Evolutionary conservation across 768 basidiomycete species (phyloP).

Genomic region (Phlebiopsis flavidoalba): DNA sequence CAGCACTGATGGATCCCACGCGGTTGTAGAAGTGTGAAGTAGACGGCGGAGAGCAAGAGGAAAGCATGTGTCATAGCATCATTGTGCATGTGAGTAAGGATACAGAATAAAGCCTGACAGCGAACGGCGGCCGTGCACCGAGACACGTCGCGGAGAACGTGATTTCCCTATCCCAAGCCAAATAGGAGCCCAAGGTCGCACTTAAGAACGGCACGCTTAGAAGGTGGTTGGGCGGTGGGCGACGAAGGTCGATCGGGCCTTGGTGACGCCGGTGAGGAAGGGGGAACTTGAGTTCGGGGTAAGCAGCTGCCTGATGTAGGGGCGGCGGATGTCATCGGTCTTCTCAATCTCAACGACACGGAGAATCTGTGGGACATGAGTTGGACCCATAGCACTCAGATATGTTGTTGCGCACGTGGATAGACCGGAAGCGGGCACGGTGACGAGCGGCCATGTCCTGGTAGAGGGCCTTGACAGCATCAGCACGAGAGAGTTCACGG

Average conservation of each 20-base stretch:
- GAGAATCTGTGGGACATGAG: slow-evolving; percentile 64
- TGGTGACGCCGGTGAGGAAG: slow-evolving; percentile 83
- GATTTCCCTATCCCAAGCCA: slow-evolving; percentile 3
- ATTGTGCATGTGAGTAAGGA: slow-evolving; percentile 8
- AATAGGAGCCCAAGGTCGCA: neutral
- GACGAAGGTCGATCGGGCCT: slow-evolving; percentile 75
- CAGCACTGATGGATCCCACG: neutral
- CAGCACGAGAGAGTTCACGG: slow-evolving; percentile 91
- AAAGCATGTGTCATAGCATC: slow-evolving; percentile 11
- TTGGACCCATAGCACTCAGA: neutral
- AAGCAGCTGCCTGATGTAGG: slow-evolving; percentile 97
- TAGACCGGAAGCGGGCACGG: slow-evolving; percentile 98
- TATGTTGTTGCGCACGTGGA: slow-evolving; percentile 63
- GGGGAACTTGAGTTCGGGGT: slow-evolving; percentile 93
- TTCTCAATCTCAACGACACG: slow-evolving; percentile 96
- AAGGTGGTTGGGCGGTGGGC: slow-evolving; percentile 77
- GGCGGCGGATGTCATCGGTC: slow-evolving; percentile 85
- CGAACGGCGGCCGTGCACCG: neutral
- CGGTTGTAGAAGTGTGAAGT: neutral
- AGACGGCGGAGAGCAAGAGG: neutral
- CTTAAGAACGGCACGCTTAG: slow-evolving; percentile 22
- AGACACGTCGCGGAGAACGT: neutral
- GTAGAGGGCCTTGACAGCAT: slow-evolving; percentile 95
- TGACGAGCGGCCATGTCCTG: slow-evolving; percentile 99
- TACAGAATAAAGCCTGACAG: slow-evolving; percentile 5